Conservation (phyloP, 2,329 filamentous ascomycete genomes). For the Trichoderma breve region DNA sequence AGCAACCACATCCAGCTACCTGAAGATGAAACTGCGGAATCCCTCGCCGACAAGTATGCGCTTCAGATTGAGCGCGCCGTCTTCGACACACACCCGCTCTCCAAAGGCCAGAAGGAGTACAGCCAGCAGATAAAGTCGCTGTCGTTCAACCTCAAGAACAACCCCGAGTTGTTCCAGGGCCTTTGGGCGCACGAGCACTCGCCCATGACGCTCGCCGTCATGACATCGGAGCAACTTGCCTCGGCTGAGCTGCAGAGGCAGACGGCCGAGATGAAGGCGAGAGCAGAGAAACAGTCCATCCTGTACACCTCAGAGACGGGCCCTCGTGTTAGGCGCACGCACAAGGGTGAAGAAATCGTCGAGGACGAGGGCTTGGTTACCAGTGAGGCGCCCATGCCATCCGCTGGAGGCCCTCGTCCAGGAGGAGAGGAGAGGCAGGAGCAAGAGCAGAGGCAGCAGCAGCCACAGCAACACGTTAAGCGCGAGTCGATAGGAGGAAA, state of each 20-base stretch:
- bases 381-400: constrained; percentile 36
- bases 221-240: constrained; percentile 88
- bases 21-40: constrained; percentile 61
- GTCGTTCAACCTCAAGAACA: constrained; percentile 84
- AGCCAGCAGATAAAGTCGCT: constrained; percentile 69
- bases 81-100: constrained; percentile 52
- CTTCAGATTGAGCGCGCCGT: constrained; percentile 77
- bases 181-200: constrained; percentile 71
- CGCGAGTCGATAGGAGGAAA: constrained; percentile 36
- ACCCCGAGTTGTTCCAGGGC: constrained; percentile 71
- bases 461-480: constrained; percentile 32
- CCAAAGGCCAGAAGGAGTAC: constrained; percentile 49
- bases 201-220: constrained; percentile 75
- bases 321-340: constrained; percentile 80
- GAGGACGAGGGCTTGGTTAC: constrained; percentile 64
- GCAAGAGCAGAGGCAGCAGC: constrained; percentile 14
- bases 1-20: constrained; percentile 61
- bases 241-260: constrained; percentile 83
- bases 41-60: constrained; percentile 67
- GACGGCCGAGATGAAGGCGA: constrained; percentile 72
- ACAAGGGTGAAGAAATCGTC: constrained; percentile 91
- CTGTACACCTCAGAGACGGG: constrained; percentile 68
- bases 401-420: constrained; percentile 23
- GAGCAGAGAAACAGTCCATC: constrained; percentile 79
- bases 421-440: constrained; percentile 19